Conservation (phyloP, 75 land plant genomes). For the Picea glauca region DNA sequence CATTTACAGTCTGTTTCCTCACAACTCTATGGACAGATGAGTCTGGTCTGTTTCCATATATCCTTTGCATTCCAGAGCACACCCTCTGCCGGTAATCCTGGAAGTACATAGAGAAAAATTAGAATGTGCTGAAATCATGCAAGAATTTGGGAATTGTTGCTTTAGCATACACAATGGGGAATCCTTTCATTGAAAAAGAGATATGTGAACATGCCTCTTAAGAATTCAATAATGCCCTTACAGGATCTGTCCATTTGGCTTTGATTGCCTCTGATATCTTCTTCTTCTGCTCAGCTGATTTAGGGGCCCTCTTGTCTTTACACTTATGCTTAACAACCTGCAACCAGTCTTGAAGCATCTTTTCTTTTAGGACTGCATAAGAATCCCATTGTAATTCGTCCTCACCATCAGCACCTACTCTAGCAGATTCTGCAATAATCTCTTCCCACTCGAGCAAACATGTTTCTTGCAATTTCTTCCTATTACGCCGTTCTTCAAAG, state of each 20-base stretch:
- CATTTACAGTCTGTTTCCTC: neutral
- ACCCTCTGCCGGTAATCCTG: conserved; percentile 73
- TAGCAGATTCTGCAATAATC: conserved; percentile 67
- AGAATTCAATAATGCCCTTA: conserved; percentile 26
- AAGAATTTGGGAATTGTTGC: neutral
- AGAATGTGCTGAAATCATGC: neutral
- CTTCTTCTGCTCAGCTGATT: conserved; percentile 60
- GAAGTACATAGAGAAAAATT: neutral
- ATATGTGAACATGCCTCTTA: neutral
- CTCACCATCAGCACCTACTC: conserved; percentile 57
- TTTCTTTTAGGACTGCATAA: conserved; percentile 37
- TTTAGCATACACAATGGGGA: conserved; percentile 3
- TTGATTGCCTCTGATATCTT: conserved; percentile 76
- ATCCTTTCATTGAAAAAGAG: neutral
- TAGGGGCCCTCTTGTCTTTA: conserved; percentile 37
- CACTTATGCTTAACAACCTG: conserved; percentile 30
- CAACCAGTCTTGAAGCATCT: conserved; percentile 48
- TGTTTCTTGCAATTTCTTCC: conserved; percentile 37
- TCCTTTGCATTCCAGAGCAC: conserved; percentile 35
- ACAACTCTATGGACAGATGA: conserved; percentile 6
- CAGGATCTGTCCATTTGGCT: conserved; percentile 93
- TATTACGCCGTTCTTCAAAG: conserved; percentile 33
- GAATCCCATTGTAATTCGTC: conserved; percentile 89
- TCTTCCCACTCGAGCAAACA: conserved; percentile 73
- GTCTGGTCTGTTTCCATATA: conserved; percentile 29